Evolutionary conservation across 495 filamentous ascomycete species (phyloP).

Genomic region (Elaphomyces granulatus): DNA sequence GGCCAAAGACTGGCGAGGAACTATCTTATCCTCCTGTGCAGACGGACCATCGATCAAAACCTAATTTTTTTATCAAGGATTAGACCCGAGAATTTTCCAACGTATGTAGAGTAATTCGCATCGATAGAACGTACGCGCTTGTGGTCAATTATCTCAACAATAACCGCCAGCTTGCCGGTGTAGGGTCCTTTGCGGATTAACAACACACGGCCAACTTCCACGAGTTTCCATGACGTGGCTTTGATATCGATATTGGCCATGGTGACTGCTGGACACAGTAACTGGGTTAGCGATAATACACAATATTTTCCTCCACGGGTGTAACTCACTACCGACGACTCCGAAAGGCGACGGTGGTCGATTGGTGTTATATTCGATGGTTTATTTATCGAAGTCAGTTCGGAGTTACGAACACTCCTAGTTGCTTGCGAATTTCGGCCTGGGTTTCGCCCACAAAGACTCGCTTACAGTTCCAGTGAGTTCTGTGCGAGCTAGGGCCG

Average conservation of each 20-base stretch:
- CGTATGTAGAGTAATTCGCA: conserved; percentile 4
- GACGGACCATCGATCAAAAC: conserved; percentile 90
- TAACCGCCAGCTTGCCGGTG: conserved; percentile 72
- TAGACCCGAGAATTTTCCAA: conserved; percentile 1
- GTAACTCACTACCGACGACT: conserved; percentile 36
- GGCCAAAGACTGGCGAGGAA: conserved; percentile 69
- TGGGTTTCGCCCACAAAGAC: conserved; percentile 17
- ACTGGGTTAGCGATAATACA: background rate
- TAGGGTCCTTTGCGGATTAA: conserved; percentile 66
- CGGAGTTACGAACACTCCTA: conserved; percentile 16
- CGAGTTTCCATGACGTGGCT: conserved; percentile 69
- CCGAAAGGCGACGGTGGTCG: conserved; percentile 25
- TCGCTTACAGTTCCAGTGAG: conserved; percentile 18
- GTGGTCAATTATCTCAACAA: conserved; percentile 99
- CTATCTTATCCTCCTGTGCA: conserved; percentile 52
- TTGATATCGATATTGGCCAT: conserved; percentile 60
- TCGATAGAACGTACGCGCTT: conserved; percentile 73
- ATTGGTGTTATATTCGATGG: conserved; percentile 36
- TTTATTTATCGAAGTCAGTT: conserved; percentile 29
- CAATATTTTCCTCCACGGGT: background rate
- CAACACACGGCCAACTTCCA: conserved; percentile 94
- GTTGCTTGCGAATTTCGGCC: conserved; percentile 30
- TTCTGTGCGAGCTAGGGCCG: conserved; percentile 29
- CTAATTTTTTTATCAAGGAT: too few relatives aligned
- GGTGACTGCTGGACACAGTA: conserved; percentile 25